Base-by-base conservation (phyloP, 129 eudicot genomes). In the Scalesia atractyloides region DNA sequence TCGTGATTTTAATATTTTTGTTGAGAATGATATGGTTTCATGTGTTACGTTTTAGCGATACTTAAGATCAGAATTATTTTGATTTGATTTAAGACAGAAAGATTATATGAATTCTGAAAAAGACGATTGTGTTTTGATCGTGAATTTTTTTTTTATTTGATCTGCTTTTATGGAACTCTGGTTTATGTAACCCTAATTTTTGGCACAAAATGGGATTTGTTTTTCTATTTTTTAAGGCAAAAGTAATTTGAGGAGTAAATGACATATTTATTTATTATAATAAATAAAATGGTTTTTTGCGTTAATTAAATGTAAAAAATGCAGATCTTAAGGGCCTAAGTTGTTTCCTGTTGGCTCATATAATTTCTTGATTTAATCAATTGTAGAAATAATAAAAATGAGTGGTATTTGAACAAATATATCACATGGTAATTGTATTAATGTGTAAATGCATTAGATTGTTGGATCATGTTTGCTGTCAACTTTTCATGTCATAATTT, bases 1-100 rank as follows among this genome's bases (percentile, higher is more conserved):
- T 70, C 20, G 17, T 51, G 63, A 59, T 59, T 39, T 44, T 5
- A 50, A 15, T 2, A 14, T 47, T n/a, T 50, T 15, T 50, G 19
- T 44, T 44, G 47, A 72, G 33, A 41, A 53, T 56, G 41, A 47
- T 73, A 16, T 73, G 64, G 62, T 36, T 74, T 37, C 44, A 52
- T 51, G n/a, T 63, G 12, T 66, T 75, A 12, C n/a, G 10, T 56
- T 75, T 75, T 43, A 22, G 60, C 41, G 65, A 36, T 5, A 4
- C 49, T 20, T 37, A 20, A 59, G 59, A 73, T 52, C 20, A 24
- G n/a, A 46, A 36, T 44, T 66, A 33, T 49, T 53, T 12, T 53
- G 17, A 66, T 75, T 8, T 16, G 17, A 22, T 5, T 65, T 52
- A 52, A 52, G 46, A 64, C 39, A 1, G 66, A 60, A 59, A 22